Base-by-base conservation (phyloP, 495 filamentous ascomycete genomes). In the Aspergillus kassunensis region DNA sequence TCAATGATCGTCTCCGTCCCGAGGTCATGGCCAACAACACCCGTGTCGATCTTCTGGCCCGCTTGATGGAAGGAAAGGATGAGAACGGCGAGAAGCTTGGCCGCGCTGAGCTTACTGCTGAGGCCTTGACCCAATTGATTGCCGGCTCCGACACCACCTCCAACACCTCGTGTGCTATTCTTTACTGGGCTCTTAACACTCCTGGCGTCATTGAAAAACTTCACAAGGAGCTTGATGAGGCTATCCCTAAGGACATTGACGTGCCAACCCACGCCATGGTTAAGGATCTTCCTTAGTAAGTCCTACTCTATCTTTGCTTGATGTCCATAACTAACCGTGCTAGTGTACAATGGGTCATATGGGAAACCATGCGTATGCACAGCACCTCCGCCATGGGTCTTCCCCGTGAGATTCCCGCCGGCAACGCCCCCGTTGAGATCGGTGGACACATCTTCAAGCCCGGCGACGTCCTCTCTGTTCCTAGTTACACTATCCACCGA, bases 341-440 rank as follows among this genome's bases (percentile, higher is more conserved):
- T 25, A 74, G 74, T 67, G 80, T 96, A 18, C 73, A 85, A 54
- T 81, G 76, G 53, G 85, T 95, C 35, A 90, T 96, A 68, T 86
- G 85, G 68, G 91, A 97, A 70, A 90, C 89, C 12, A 82, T 96
- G 63, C 89, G 91, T 53, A 86, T 90, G 68, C 91, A 96, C 80
- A 85, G 81, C 51, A 95, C 91, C 11, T 91, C 90, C 4, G 84
- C 87, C 27, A 87, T 95, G 64, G 91, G 91, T 27, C 87, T 97
- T 1, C 90, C 91, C 2, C 85, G 91, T 4, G 72, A 88, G 59
- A 83, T 96, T 20, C 90, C 90, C 7, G 58, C 73, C 0, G 83
- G 76, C 39, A 76, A 80, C 18, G 51, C 70, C 3, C 81, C 81
- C 37, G 62, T 86, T 50, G 68, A 69, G 10, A 69, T 85, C 58